phyloP scores from a whole-genome alignment of 345 rosid species.

The Turritis glabra region DNA sequence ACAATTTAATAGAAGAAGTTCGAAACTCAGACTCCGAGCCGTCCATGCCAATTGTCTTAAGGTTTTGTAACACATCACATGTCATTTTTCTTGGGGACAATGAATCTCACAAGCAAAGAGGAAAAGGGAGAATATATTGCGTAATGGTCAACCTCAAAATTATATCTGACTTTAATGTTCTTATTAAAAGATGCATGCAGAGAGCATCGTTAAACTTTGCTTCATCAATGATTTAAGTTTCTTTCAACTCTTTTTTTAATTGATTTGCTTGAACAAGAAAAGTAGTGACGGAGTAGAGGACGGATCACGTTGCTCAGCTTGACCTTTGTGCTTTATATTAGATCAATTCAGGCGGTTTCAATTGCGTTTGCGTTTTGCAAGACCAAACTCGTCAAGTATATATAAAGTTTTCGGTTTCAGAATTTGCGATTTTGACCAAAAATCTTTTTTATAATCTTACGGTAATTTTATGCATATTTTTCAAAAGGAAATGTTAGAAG shows the following conservation, averaged over 20 bases:
- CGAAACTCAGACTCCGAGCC: neutral
- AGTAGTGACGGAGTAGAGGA: constrained; percentile 5
- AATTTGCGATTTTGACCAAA: neutral
- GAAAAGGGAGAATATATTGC: neutral
- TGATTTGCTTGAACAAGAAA: neutral
- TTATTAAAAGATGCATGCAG: neutral
- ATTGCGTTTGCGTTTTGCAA: neutral
- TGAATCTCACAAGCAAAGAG: constrained; percentile 9
- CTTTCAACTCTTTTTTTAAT: neutral
- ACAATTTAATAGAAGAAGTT: neutral
- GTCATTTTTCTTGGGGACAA: constrained; percentile 19
- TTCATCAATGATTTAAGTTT: neutral
- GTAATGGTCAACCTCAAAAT: neutral
- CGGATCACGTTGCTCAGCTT: constrained; percentile 7
- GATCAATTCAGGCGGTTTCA: neutral
- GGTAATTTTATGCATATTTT: no score
- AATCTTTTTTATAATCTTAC: no score
- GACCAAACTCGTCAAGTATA: neutral
- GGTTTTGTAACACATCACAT: constrained; percentile 28
- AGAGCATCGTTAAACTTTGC: constrained; percentile 10
- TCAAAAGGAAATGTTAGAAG: neutral
- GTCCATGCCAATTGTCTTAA: constrained; percentile 13
- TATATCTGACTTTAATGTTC: neutral
- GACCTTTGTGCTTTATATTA: neutral
- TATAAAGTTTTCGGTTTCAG: neutral